Evolutionary conservation across 768 basidiomycete genomes (phyloP), one percentile per base, ranked within the genome.

Genomic region (Dictyophora rubrovolvata): DNA sequence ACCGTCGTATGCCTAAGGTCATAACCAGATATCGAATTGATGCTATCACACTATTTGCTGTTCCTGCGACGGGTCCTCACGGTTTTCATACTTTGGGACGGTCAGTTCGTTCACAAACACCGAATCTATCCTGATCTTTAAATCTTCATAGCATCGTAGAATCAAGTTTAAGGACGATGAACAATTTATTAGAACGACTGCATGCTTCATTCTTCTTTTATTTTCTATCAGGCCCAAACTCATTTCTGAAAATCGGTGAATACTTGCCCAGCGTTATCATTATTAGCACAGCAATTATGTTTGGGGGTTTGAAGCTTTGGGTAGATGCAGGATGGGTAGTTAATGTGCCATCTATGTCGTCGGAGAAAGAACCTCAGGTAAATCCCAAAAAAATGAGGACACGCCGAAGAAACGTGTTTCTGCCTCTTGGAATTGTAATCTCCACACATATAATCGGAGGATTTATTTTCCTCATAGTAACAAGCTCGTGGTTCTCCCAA

Each of bases 171-270:
- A 82, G 94, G 60, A 89, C 93, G 14, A 82, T 85, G 68, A 97
- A 96, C 71, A 99, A 99, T 68, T 79, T 98, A 6, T 79, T 97
- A 18, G 96, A 99, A 68, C 84, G 96, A 16, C 82, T 98, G 20
- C 96, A 99, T 69, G 94, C 94, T 1, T 98, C 95, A 0, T 94
- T 95, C 72, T 97, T 98, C 76, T 93, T 98, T 74, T 98, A 94
- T 73, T 76, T 98, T 61, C 73, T 92, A 60, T 79, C 86, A 14
- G 71, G 74, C 42, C 77, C 83, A 1, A 74, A 72, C 5, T 79
- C 77, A 1, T 96, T 95, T 73, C 79, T 92, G 64, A 89, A 94
- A 68, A 92, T 98, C 28, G 94, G 93, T 1, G 82, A 77, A 65
- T 99, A 91, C 70, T 78, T 99, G 7, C 94, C 95, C 0, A 90